A percentile compares a stretch with the other conserved stretches of the same genome.
Conservation (phyloP, 1,284 basidiomycete genomes). For the Xerocomus amazonicus region DNA sequence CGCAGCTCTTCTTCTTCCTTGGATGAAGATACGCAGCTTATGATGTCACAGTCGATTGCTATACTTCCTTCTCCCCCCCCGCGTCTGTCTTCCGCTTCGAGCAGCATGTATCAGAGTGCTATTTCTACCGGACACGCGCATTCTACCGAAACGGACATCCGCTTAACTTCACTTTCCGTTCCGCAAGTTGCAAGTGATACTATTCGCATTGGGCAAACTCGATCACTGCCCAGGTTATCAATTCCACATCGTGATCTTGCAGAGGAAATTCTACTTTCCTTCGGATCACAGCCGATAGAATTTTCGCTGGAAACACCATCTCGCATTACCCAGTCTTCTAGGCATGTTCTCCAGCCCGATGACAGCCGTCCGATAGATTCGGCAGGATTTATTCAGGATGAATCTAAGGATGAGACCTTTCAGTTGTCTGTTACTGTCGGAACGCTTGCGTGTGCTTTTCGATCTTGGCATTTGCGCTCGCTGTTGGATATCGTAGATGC, state of each 20-base stretch:
- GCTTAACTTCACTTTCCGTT: background rate
- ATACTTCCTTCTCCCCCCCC: slow-evolving; percentile 45
- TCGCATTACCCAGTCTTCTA: slow-evolving; percentile 8
- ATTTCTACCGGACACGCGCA: slow-evolving; percentile 42
- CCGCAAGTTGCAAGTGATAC: background rate
- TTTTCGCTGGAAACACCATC: slow-evolving; percentile 51
- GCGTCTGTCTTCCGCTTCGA: slow-evolving; percentile 47
- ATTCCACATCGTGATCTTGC: slow-evolving; percentile 9
- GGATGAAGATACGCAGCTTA: slow-evolving; percentile 61
- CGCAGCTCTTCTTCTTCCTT: slow-evolving; percentile 46
- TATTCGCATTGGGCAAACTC: slow-evolving; percentile 2
- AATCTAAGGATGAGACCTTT: slow-evolving; percentile 17
- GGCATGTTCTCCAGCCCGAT: slow-evolving; percentile 1
- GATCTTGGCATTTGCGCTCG: slow-evolving; percentile 50
- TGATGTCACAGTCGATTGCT: slow-evolving; percentile 75
- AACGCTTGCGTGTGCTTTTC: slow-evolving; percentile 48
- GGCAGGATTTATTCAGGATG: slow-evolving; percentile 7
- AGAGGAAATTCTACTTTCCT: slow-evolving; percentile 53
- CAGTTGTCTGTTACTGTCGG: slow-evolving; percentile 44
- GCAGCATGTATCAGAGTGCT: slow-evolving; percentile 74
- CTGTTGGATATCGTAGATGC: slow-evolving; percentile 42
- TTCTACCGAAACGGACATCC: background rate
- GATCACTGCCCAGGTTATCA: slow-evolving; percentile 6
- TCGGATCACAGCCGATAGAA: slow-evolving; percentile 54
- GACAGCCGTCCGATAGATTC: background rate